phyloP scores from a whole-genome alignment of 164 flowering plant genomes.

The Sedum album region DNA sequence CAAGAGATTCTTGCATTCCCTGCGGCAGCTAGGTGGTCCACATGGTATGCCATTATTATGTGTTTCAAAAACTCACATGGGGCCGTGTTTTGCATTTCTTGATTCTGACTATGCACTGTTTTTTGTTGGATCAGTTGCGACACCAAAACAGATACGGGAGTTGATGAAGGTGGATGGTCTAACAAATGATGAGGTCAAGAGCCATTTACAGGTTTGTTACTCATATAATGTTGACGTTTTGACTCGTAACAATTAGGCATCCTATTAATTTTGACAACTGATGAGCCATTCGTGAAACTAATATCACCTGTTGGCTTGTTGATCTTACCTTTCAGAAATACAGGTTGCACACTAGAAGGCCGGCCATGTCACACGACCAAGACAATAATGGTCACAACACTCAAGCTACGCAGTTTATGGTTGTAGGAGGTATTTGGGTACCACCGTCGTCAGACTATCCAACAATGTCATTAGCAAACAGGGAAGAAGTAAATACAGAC shows the following conservation, averaged over 20 bases:
- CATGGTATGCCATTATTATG: slow-evolving; percentile 45
- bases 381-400: slow-evolving; percentile 14
- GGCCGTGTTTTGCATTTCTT: no score
- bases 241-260: no score
- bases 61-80: no score
- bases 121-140: slow-evolving; percentile 48
- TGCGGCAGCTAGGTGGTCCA: slow-evolving; percentile 89
- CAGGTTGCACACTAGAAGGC: slow-evolving; percentile 66
- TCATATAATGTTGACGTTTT: not conserved
- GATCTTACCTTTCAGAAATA: slow-evolving; percentile 42
- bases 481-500: not conserved
- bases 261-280: no score
- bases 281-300: no score
- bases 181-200: slow-evolving; percentile 93
- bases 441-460: slow-evolving; percentile 50
- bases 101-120: not conserved
- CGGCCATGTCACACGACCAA: slow-evolving; percentile 25
- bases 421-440: slow-evolving; percentile 76
- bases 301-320: no score
- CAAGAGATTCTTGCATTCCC: slow-evolving; percentile 59
- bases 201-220: slow-evolving; percentile 91
- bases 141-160: slow-evolving; percentile 94
- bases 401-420: slow-evolving; percentile 53
- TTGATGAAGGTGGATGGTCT: slow-evolving; percentile 98
- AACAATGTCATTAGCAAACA: slow-evolving; percentile 19